Conservation (phyloP, 768 basidiomycete genomes). For the Serendipita sp. region DNA sequence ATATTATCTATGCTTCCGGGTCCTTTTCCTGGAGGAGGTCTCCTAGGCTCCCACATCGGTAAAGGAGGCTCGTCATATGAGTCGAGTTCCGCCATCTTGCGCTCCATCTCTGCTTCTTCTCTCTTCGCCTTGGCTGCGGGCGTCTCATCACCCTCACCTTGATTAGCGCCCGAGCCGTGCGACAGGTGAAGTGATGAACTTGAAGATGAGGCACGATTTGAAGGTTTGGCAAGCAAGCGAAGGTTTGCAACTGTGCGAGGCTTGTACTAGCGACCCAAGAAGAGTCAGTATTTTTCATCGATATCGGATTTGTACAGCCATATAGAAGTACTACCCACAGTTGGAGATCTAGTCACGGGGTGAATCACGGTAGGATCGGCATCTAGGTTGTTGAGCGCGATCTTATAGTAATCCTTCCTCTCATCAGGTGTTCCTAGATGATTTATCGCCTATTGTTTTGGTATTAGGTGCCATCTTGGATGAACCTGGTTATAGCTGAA, state of each 20-base stretch:
- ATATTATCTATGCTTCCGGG: background rate
- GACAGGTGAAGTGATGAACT: background rate
- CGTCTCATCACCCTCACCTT: background rate
- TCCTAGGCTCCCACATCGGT: background rate
- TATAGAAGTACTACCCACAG: background rate
- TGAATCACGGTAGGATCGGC: background rate
- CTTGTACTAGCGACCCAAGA: no score
- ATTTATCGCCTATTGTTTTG: background rate
- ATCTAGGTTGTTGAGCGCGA: background rate
- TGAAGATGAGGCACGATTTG: background rate
- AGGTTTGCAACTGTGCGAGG: background rate
- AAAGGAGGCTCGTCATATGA: background rate
- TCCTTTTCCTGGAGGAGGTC: background rate
- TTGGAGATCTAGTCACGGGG: background rate
- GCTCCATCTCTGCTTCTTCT: conserved; percentile 1
- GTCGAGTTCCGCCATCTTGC: background rate
- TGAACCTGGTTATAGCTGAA: no score
- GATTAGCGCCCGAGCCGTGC: background rate
- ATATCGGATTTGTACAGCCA: background rate
- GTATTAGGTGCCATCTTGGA: background rate
- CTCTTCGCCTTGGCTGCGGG: background rate
- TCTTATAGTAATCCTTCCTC: background rate
- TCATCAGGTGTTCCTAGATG: background rate
- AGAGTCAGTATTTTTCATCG: background rate
- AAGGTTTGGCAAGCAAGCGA: background rate